Evolutionary conservation across 345 rosid species (phyloP).

Genomic region (Tarenaya hassleriana): DNA sequence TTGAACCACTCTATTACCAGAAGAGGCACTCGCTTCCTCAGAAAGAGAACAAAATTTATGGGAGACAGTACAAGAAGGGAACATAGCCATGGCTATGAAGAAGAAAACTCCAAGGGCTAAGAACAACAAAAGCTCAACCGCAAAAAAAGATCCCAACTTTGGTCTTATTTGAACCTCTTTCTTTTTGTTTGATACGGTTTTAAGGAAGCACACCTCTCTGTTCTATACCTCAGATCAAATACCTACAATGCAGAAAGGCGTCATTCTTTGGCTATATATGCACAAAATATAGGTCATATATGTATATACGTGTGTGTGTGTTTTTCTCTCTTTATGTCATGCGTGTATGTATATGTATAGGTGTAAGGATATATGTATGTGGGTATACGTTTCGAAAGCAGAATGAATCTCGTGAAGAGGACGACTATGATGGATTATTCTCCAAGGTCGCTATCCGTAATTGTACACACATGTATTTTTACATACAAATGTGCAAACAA

Average conservation of each 20-base stretch:
- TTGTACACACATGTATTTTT: constrained; percentile 35
- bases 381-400: constrained; percentile 33
- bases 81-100: constrained; percentile 40
- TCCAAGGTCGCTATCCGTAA: constrained; percentile 52
- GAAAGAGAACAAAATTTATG: constrained; percentile 53
- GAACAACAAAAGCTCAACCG: constrained; percentile 23
- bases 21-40: constrained; percentile 63
- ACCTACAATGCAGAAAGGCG: constrained; percentile 52
- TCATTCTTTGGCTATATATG: constrained; percentile 48
- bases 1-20: constrained; percentile 43
- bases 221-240: constrained; percentile 36
- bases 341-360: constrained; percentile 17
- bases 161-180: constrained; percentile 34
- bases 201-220: constrained; percentile 15
- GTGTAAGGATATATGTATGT: too few species aligned
- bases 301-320: background rate
- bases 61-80: constrained; percentile 52
- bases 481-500: constrained; percentile 21
- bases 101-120: constrained; percentile 43
- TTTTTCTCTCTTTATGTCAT: constrained; percentile 10
- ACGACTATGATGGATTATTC: constrained; percentile 67
- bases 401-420: constrained; percentile 47
- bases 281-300: background rate
- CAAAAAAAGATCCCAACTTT: constrained; percentile 41
- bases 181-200: too few species aligned